These are phyloP conservation scores for Pyrenophora tritici-repentis DNA, from an alignment of 2,329 filamentous ascomycete species.

Conservation along the genomic window DNA sequence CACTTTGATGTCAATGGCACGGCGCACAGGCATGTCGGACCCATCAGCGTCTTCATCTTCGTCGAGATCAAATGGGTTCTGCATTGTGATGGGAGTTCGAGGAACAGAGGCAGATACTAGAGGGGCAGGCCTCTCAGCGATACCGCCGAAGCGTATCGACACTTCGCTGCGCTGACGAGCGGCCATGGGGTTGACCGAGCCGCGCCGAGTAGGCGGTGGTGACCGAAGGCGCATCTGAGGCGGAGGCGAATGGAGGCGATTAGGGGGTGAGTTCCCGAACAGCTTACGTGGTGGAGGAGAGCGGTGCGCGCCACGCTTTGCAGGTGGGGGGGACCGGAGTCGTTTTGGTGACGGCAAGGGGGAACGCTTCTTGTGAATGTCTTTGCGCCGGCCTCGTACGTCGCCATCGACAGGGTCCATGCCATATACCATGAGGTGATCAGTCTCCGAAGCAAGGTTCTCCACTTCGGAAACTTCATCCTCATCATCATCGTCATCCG, in stretches of 20 bases:
- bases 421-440: slow-evolving; percentile 70
- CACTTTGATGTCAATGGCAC: slow-evolving; percentile 92
- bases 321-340: slow-evolving; percentile 58
- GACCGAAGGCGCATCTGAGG: slow-evolving; percentile 59
- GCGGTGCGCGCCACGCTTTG: slow-evolving; percentile 40
- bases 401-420: slow-evolving; percentile 69
- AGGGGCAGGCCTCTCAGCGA: slow-evolving; percentile 67
- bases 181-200: slow-evolving; percentile 42
- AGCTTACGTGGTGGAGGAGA: slow-evolving; percentile 58
- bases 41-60: slow-evolving; percentile 46
- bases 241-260: slow-evolving; percentile 57
- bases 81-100: slow-evolving; percentile 64
- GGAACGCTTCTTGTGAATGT: slow-evolving; percentile 44
- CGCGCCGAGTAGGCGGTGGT: slow-evolving; percentile 66
- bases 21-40: slow-evolving; percentile 70
- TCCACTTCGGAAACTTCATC: slow-evolving; percentile 50
- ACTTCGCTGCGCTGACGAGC: slow-evolving; percentile 47
- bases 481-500: slow-evolving; percentile 76
- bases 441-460: slow-evolving; percentile 59
- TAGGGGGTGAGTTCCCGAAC: slow-evolving; percentile 70
- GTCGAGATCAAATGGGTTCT: slow-evolving; percentile 43
- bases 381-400: slow-evolving; percentile 41
- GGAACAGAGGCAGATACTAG: slow-evolving; percentile 87
- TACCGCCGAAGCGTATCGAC: slow-evolving; percentile 55
- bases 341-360: slow-evolving; percentile 66